Base-by-base conservation (phyloP, 495 filamentous ascomycete genomes). In the Penicillium silybi region DNA sequence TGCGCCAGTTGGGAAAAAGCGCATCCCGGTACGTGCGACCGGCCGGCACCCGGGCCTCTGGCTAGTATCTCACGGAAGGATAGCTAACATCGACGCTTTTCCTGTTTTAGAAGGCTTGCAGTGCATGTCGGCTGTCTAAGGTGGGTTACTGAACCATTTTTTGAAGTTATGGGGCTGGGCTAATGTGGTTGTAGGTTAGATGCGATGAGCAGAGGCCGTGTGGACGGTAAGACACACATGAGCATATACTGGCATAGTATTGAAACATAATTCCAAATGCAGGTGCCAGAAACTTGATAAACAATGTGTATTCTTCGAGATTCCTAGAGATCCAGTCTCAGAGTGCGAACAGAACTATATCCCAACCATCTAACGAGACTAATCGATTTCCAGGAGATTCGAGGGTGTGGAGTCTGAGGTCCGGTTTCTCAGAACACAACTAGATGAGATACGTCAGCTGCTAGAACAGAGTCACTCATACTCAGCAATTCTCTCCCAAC, bases 151-250 rank as follows among this genome's bases (percentile, higher is more conserved):
- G 8, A 43, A 22, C 1, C 10, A 29, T 2, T 7, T 8, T 4
- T 18, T 39, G 1, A n/a, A 5, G 4, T 2, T 16, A n/a, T 8
- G n/a, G 27, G 2, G 20, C 25, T 22, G 6, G 23, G 37, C 22
- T 56, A 22, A 61, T 43, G n/a, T 16, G 19, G 0, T 43, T 32
- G 9, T 37, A 73, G 70, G 64, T 73, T 15, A 63, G 58, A 64
- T 73, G 70, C 46, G 70, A 73, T 52, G 68, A 64, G n/a, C 63
- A 68, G 41, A 53, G 62, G 20, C 70, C 70, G 13, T 73, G 70
- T 53, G 63, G 67, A 35, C 67, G 70, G 70, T 65, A 50, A 47
- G 46, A 18, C 39, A 26, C 3, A 22, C 23, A 40, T 9, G 16
- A 39, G 35, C 1, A 18, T 29, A 13, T 18, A 15, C 0, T 3